Evolutionary conservation across 257 asterid genomes (phyloP), one percentile per base, ranked within the genome.

Genomic region (Ilex aquifolium): DNA sequence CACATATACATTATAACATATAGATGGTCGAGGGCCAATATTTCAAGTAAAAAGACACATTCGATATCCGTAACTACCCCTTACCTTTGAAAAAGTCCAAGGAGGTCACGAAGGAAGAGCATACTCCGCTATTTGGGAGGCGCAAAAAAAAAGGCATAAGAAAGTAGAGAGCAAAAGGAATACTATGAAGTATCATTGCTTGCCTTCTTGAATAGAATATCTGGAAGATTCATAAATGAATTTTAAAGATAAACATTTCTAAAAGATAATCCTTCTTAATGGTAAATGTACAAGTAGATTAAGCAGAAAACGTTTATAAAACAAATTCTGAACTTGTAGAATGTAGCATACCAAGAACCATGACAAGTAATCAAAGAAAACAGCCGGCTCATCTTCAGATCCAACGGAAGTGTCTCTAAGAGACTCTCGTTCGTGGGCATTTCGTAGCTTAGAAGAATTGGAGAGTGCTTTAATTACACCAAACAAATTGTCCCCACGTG

Each of bases 401-500:
- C 66, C 75, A 69, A 69, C 59, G 66, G 67, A 74, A 71, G 77
- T 49, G 68, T 64, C 76, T 80, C 83, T 74, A 39, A 72, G 69
- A 56, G 85, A 77, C 66, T 74, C 74, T 63, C 96, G 79, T 76
- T 81, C 88, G 69, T 63, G 77, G 40, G 97, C 94, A 79, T 74
- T 90, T 76, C 65, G 85, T 64, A 93, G 82, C 71, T 84, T 73
- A 66, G 96, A 76, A 51, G 97, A 89, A 73, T 76, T 87, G 65
- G 91, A 69, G 74, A 93, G 87, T 74, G 95, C 90, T 79, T 83
- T 90, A 83, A 93, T 69, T 60, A 87, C 31, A 72, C 85, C 81
- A 64, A 79, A 59, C 70, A 93, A 71, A 77, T 93, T 93, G 58
- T 93, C 99, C 72, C 99, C 99, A 2, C 99, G 96, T 27, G 91